Base-by-base conservation (phyloP, 441 rosid species). In the Sinapis alba region DNA sequence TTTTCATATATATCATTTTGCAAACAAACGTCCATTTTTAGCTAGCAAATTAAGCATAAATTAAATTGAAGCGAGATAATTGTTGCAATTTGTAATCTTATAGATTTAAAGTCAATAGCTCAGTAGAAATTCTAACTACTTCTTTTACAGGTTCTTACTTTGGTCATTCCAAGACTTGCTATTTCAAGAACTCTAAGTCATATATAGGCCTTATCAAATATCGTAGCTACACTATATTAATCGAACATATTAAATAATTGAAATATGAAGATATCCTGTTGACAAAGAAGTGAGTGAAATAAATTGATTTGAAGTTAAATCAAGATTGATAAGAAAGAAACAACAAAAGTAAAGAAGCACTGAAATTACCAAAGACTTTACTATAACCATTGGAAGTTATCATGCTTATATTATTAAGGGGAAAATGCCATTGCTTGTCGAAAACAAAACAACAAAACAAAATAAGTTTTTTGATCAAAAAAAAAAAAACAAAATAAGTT, bases 171-270 rank as follows among this genome's bases (percentile, higher is more conserved):
- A 72, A 61, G 77, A 72, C 77, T 51, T 72, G 69, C 77, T 78
- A 72, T 72, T 78, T 72, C 28, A 67, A 72, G 81, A 61, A 61
- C 69, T 78, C 77, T 72, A 67, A 19, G 77, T 72, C 69, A 78
- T 72, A 72, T 67, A 78, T 67, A 78, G 81, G 81, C 41, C 81
- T 72, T 72, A 30, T 78, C 73, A 54, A 72, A 78, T 72, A 78
- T 78, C 69, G 77, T 72, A 78, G 81, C 59, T 67, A 72, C 65
- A 72, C 81, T 67, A 72, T 43, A 78, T 66, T 51, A 61, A 72
- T 51, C 53, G 28, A 72, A 19, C 30, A 32, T 24, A 58, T 58
- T 71, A 71, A 58, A 9, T 20, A 32, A 58, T 24, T 32, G n/a
- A 70, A 32, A 47, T n/a, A 12, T 38, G 6, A 54, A 69, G 65